Evolutionary conservation across 2,329 filamentous ascomycete species (phyloP).

Genomic region (Cryphonectria japonica): DNA sequence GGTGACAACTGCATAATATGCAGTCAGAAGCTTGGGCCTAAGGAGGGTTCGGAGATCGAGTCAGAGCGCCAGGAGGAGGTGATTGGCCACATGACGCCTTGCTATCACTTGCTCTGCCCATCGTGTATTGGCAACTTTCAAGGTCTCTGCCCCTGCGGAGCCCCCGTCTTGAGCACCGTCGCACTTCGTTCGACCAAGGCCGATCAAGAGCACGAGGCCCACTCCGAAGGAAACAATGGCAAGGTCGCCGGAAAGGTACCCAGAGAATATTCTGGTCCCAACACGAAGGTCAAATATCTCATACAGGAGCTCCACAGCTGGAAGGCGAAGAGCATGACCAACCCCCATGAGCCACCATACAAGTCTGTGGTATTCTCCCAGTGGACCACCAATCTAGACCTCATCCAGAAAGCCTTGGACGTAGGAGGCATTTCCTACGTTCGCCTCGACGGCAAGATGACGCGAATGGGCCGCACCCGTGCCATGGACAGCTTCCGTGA

Average conservation of each 20-base stretch:
- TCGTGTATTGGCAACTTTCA: constrained; percentile 69
- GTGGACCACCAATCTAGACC: constrained; percentile 94
- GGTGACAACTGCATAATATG: constrained; percentile 75
- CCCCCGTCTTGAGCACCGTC: constrained; percentile 43
- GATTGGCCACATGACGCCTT: constrained; percentile 81
- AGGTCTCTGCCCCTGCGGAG: constrained; percentile 59
- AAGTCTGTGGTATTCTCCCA: constrained; percentile 95
- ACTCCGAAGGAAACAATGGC: constrained; percentile 58
- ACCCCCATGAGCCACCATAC: constrained; percentile 71
- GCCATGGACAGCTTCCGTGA: constrained; percentile 80
- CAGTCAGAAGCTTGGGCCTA: constrained; percentile 63
- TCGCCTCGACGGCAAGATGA: constrained; percentile 92
- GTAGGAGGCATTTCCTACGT: constrained; percentile 68
- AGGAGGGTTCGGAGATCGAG: constrained; percentile 59
- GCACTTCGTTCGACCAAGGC: constrained; percentile 67
- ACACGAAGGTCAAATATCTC: constrained; percentile 88
- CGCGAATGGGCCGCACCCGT: constrained; percentile 69
- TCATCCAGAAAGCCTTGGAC: constrained; percentile 82
- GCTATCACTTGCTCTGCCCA: constrained; percentile 83
- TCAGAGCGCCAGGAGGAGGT: constrained; percentile 65
- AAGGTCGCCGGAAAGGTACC: constrained; percentile 59
- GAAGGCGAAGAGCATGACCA: constrained; percentile 62
- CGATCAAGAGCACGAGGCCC: constrained; percentile 60
- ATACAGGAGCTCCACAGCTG: constrained; percentile 72
- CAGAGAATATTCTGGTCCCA: constrained; percentile 79